Base-by-base conservation (phyloP, 2,329 filamentous ascomycete genomes). In the Alternaria brassicicola region DNA sequence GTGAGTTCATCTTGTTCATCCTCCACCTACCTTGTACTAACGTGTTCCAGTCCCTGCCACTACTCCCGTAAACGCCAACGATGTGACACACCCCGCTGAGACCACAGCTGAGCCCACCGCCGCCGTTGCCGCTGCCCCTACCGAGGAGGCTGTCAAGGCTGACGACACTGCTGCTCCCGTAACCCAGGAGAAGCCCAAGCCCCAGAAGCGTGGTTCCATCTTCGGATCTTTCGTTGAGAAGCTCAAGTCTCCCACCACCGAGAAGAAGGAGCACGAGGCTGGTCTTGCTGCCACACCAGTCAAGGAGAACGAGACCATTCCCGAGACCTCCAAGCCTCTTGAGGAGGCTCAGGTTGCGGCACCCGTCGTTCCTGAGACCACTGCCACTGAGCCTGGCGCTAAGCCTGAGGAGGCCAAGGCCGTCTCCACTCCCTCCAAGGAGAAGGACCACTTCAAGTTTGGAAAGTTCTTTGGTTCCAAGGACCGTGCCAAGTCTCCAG, bases 141-240 rank as follows among this genome's bases (percentile, higher is more conserved):
- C 61, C 26, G 74, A 76, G 57, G 71, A 70, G 59, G 26, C 78
- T 70, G 85, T 84, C 81, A 79, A 82, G 82, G 79, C 82, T 28
- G 72, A 79, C 57, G 79, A 81, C 47, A 71, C 70, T 30, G 53
- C 61, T 12, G 70, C 65, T 21, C 68, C 73, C 63, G 70, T 72
- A 64, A 80, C 77, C 41, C 72, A 77, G 46, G 69, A 74, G 61
- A 77, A 77, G 69, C 76, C 83, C 68, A 93, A 92, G 87, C 78
- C 78, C 46, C 84, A 86, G 79, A 96, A 96, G 90, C 91, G 92
- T 78, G 88, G 88, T 79, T 95, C 91, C 66, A 89, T 93, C 72
- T 96, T 96, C 80, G 87, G 87, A 70, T 88, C 87, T 73, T 88
- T 91, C 76, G 85, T 84, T 79, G 90, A 92, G 68, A 79, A 79